Evolutionary conservation across 805 yeast genomes (phyloP), one percentile per base, ranked within the genome.

Genomic region (Barnettozyma siamensis): DNA sequence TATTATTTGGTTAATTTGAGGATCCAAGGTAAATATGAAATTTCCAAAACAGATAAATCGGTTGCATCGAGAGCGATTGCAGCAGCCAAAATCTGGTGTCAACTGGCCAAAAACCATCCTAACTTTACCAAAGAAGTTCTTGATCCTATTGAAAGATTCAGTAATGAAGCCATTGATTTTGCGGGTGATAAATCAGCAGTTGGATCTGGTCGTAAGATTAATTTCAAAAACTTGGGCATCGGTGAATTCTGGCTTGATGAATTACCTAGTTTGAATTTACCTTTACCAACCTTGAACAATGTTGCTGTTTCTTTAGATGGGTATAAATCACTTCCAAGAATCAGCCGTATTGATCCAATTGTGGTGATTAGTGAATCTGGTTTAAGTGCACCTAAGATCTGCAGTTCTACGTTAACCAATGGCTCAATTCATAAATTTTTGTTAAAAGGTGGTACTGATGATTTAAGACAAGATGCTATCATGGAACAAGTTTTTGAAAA

Each of bases 401-500:
- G 81, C 38, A 72, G 64, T 1, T 64, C 85, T 39, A 38, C 35
- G 0, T 60, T 80, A 13, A 69, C 80, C 0, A 73, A 78, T 53
- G 98, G 98, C 0, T 47, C 60, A 0, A 53, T 43, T 0, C 81
- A 76, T 44, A 76, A 69, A 42, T 72, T 83, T 56, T 65, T 93
- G 16, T 64, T 89, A 49, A 93, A 93, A 57, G 87, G 87, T 20
- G 88, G 95, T 6, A 73, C 86, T 9, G 99, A 93, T 63, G 99
- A 93, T 62, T 65, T 93, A 39, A 67, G 98, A 38, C 99, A 94
- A 62, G 99, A 93, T 63, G 85, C 95, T 0, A 87, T 93, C 42
- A 94, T 93, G 99, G 94, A 91, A 59, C 98, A 93, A 58, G 98
- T 91, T 2, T 93, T 94, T 60, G 83, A 74, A 17, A 86, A 88